Percentiles rank a stretch among this genome's conserved stretches.
Conservation (phyloP, 768 basidiomycete species). For the Russula compacta region DNA sequence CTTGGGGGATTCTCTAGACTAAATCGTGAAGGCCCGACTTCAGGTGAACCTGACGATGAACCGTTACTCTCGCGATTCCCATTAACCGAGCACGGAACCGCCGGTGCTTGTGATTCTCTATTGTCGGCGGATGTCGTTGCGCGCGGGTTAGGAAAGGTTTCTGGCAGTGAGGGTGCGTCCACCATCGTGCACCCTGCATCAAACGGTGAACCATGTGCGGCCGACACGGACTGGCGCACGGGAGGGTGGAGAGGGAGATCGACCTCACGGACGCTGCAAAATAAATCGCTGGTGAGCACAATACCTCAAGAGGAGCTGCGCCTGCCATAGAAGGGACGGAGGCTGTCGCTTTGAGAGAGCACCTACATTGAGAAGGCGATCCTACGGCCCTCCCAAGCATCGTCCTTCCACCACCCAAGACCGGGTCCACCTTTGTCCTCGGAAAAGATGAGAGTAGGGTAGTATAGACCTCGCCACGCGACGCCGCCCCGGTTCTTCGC, state of each 20-base stretch:
- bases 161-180: neutral
- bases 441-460: constrained; percentile 7
- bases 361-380: constrained; percentile 14
- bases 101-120: no score
- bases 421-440: neutral
- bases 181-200: neutral
- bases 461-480: neutral
- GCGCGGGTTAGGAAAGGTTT: neutral
- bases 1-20: neutral
- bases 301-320: neutral
- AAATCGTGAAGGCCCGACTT: neutral
- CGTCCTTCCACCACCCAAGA: constrained; percentile 14
- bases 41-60: neutral
- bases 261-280: constrained; percentile 3
- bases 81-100: neutral
- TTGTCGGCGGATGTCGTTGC: neutral
- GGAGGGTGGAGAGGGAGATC: neutral
- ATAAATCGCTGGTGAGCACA: neutral
- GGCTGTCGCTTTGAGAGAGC: neutral
- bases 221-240: no score
- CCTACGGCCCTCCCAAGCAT: constrained; percentile 13
- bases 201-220: neutral
- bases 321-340: neutral
- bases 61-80: neutral
- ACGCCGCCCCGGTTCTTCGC: constrained; percentile 2